Conservation (phyloP, 768 basidiomycete species). For the Macrolepiota albuminosa region DNA sequence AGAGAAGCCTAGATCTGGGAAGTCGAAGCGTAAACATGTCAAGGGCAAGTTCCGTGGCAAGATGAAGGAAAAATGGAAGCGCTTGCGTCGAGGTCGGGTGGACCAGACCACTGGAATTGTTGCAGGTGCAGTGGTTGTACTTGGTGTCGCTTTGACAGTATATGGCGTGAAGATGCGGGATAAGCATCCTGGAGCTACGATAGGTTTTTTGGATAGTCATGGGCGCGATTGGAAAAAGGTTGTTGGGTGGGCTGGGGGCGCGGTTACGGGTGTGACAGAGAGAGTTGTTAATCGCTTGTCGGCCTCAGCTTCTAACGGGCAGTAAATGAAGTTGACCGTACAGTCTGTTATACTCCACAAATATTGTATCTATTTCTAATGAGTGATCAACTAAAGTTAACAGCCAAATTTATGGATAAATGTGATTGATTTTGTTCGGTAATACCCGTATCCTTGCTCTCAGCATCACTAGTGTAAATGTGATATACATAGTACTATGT, state of each 20-base stretch:
- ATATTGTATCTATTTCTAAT: neutral
- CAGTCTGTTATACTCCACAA: conserved; percentile 7
- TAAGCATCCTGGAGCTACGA: conserved; percentile 9
- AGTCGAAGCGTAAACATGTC: conserved; percentile 13
- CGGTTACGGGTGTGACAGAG: conserved; percentile 20
- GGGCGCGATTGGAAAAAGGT: conserved; percentile 22
- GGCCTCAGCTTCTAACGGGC: neutral
- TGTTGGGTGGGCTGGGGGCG: conserved; percentile 25
- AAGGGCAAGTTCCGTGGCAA: conserved; percentile 15
- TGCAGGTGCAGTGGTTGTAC: conserved; percentile 61
- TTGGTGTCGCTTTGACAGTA: conserved; percentile 67
- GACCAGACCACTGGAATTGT: conserved; percentile 44
- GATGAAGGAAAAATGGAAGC: conserved; percentile 16
- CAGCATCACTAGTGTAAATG: too few relatives aligned
- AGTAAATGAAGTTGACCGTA: neutral
- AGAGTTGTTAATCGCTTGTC: conserved; percentile 13
- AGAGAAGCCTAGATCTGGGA: conserved; percentile 3
- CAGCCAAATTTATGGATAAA: too few relatives aligned
- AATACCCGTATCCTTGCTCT: too few relatives aligned
- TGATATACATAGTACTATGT: too few relatives aligned
- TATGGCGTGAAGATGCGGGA: conserved; percentile 37
- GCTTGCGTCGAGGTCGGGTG: conserved; percentile 17
- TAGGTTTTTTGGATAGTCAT: conserved; percentile 19
- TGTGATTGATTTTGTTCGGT: too few relatives aligned
- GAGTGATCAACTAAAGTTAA: too few relatives aligned